Conservation (phyloP, 495 filamentous ascomycete species). For the Hyaloscypha variabilis region DNA sequence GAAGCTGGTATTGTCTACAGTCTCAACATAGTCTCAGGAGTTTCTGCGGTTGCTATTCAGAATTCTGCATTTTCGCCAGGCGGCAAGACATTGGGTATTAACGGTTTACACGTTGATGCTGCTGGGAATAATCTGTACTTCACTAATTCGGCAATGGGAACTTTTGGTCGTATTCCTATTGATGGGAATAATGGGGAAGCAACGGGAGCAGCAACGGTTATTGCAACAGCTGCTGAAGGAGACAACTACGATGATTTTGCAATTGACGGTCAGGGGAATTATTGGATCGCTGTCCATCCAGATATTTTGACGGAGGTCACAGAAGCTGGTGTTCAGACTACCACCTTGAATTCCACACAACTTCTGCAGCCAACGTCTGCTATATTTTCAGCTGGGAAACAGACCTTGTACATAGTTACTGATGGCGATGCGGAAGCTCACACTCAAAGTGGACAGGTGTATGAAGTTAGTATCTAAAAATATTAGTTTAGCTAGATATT, state of each 20-base stretch:
- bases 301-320: conserved; percentile 34
- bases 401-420: conserved; percentile 31
- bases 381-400: conserved; percentile 33
- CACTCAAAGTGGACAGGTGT: too few relatives aligned
- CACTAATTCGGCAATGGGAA: conserved; percentile 42
- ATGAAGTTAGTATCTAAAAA: too few relatives aligned
- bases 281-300: conserved; percentile 35
- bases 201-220: conserved; percentile 13
- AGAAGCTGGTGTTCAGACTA: conserved; percentile 26
- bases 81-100: conserved; percentile 41
- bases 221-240: conserved; percentile 24
- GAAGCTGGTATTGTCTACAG: conserved; percentile 39
- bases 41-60: conserved; percentile 28
- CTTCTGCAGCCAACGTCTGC: conserved; percentile 36
- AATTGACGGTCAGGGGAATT: conserved; percentile 30
- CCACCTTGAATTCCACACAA: conserved; percentile 33
- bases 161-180: conserved; percentile 37
- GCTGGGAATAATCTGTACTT: conserved; percentile 39
- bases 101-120: conserved; percentile 39
- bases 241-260: conserved; percentile 41
- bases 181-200: conserved; percentile 31
- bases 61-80: conserved; percentile 1
- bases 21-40: conserved; percentile 31
- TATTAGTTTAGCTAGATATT: too few relatives aligned
- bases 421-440: too few relatives aligned